These are phyloP conservation scores for Citrus australasica DNA, from an alignment of 345 rosid genomes.

Conservation along the genomic window DNA sequence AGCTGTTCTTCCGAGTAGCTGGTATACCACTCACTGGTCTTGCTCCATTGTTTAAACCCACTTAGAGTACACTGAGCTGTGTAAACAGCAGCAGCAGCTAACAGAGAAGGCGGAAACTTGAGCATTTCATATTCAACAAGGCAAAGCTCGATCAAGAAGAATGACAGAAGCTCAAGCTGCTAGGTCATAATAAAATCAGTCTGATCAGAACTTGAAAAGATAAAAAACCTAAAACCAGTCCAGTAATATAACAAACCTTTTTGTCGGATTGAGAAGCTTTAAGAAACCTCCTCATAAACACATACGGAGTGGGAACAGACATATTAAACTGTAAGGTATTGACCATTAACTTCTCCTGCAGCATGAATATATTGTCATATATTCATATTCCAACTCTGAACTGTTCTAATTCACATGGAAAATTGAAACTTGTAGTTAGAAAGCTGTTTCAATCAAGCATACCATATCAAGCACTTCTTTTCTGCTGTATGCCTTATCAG, in stretches of 20 bases:
- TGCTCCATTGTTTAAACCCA: conserved; percentile 50
- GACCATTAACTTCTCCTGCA: conserved; percentile 87
- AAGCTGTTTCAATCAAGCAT: neutral
- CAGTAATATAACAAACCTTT: conserved; percentile 47
- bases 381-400: neutral
- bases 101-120: conserved; percentile 53
- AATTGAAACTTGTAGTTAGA: neutral
- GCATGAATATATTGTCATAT: neutral
- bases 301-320: conserved; percentile 85
- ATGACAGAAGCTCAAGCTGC: conserved; percentile 81
- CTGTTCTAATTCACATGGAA: neutral
- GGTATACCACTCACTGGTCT: conserved; percentile 50
- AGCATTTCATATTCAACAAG: conserved; percentile 65
- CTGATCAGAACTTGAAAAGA: conserved; percentile 5
- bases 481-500: conserved; percentile 85
- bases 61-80: conserved; percentile 53
- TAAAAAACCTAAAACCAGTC: neutral
- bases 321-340: conserved; percentile 70
- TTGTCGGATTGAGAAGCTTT: conserved; percentile 83
- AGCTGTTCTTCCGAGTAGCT: conserved; percentile 54
- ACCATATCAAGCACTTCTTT: conserved; percentile 95
- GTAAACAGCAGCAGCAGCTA: conserved; percentile 66
- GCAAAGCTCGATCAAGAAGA: conserved; percentile 69
- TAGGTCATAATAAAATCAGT: neutral
- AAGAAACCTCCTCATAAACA: conserved; percentile 88